phyloP scores from a whole-genome alignment of 1,284 basidiomycete genomes.

The Microbotryum saponariae region DNA sequence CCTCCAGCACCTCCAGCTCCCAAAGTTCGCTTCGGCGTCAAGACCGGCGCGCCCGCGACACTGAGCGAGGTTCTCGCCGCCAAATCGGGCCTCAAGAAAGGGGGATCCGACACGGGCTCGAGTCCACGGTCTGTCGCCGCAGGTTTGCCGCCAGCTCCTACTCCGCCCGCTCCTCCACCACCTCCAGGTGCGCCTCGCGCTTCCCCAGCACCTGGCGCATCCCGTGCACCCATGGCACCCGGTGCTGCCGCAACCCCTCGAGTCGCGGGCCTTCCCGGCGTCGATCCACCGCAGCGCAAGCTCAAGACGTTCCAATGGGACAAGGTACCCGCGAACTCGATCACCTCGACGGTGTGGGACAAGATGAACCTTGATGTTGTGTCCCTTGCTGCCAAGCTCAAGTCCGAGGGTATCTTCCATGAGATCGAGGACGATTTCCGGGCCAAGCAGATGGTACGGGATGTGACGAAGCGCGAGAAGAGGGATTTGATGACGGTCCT shows the following conservation, averaged over 20 bases:
- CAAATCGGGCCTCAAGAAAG: conserved; percentile 11
- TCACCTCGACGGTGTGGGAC: conserved; percentile 86
- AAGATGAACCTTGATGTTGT: conserved; percentile 47
- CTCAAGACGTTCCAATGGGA: conserved; percentile 99
- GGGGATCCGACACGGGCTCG: background rate
- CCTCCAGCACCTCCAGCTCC: conserved; percentile 42
- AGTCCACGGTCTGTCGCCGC: too few relatives aligned
- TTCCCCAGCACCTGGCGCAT: conserved; percentile 28
- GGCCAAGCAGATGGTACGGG: conserved; percentile 77
- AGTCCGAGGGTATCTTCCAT: conserved; percentile 77
- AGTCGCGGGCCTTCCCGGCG: background rate
- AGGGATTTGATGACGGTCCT: conserved; percentile 40
- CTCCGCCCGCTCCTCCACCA: conserved; percentile 41
- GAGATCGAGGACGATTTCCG: conserved; percentile 99
- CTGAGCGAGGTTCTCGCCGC: conserved; percentile 15
- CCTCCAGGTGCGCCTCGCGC: conserved; percentile 20
- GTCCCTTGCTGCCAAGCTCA: conserved; percentile 47
- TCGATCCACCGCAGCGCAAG: conserved; percentile 51
- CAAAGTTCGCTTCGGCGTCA: conserved; percentile 34
- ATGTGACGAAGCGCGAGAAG: conserved; percentile 43
- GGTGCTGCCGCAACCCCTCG: background rate
- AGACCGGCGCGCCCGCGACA: conserved; percentile 3
- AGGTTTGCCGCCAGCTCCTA: conserved; percentile 33
- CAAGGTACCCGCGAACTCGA: conserved; percentile 72
- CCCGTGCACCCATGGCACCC: background rate